Conservation (phyloP, 768 basidiomycete species). For the Arthromyces matolae region DNA sequence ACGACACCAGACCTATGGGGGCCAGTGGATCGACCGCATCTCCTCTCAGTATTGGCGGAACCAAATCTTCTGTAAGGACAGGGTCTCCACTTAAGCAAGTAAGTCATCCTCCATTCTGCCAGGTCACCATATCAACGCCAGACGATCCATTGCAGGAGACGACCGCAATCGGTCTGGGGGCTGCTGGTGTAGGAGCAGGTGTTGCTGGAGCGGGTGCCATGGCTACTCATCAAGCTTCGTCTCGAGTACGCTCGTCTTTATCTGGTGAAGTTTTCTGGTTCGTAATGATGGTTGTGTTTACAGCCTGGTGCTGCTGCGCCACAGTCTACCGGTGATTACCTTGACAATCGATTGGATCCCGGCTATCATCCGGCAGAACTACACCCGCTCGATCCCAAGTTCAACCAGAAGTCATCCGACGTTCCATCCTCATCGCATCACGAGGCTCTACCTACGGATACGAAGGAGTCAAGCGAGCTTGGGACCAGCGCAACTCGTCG, state of each 20-base stretch:
- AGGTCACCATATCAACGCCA: no score
- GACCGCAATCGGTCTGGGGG: no score
- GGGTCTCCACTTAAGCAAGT: neutral
- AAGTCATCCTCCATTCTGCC: no score
- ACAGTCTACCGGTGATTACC: neutral
- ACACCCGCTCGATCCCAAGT: conserved; percentile 5
- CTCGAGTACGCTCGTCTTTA: neutral
- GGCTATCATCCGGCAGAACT: conserved; percentile 6
- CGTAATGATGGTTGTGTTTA: neutral
- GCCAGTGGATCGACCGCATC: no score
- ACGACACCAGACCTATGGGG: neutral
- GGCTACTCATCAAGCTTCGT: neutral
- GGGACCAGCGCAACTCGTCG: neutral
- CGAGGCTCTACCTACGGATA: neutral
- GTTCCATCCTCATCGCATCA: neutral
- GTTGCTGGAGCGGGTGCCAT: neutral
- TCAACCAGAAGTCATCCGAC: neutral
- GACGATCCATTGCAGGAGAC: no score
- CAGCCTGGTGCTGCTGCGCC: neutral
- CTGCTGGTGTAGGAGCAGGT: neutral
- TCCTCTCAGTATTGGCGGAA: no score
- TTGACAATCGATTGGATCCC: neutral
- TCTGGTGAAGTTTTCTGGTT: neutral
- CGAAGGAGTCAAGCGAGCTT: neutral
- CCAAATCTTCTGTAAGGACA: no score